Evolutionary conservation across 768 basidiomycete species (phyloP).

Genomic region (Rubroboletus satanas): DNA sequence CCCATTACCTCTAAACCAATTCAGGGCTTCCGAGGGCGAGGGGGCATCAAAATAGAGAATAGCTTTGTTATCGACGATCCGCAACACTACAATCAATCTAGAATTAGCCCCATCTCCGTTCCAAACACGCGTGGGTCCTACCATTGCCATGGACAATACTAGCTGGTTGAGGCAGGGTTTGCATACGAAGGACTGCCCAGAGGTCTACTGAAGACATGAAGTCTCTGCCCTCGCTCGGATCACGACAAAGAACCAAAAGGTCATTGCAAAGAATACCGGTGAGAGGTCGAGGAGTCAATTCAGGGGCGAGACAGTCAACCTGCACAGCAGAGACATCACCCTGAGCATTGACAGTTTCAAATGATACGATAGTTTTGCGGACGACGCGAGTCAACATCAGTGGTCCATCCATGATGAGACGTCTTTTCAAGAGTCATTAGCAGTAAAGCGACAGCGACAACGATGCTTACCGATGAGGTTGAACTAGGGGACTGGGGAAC

Average conservation of each 20-base stretch:
- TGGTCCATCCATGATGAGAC: slow-evolving; percentile 89
- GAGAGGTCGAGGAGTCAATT: slow-evolving; percentile 73
- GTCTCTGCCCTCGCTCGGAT: slow-evolving; percentile 79
- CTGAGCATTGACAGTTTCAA: slow-evolving; percentile 74
- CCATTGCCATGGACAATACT: slow-evolving; percentile 87
- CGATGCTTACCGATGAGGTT: slow-evolving; percentile 80
- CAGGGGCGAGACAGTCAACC: slow-evolving; percentile 86
- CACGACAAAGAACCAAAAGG: slow-evolving; percentile 85
- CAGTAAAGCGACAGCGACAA: not conserved
- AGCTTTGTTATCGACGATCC: slow-evolving; percentile 88
- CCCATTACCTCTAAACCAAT: slow-evolving; percentile 79
- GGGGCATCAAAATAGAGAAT: slow-evolving; percentile 87
- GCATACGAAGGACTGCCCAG: slow-evolving; percentile 97
- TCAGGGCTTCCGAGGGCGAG: slow-evolving; percentile 78
- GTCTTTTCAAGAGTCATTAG: slow-evolving; percentile 41
- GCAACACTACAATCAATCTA: slow-evolving; percentile 50
- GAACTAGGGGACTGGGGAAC: slow-evolving; percentile 96
- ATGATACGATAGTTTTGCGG: slow-evolving; percentile 75
- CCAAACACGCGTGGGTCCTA: slow-evolving; percentile 28
- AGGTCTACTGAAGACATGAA: slow-evolving; percentile 74
- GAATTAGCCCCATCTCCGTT: slow-evolving; percentile 6
- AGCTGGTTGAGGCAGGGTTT: slow-evolving; percentile 85
- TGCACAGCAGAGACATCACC: slow-evolving; percentile 80
- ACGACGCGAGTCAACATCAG: slow-evolving; percentile 86
- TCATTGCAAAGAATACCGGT: slow-evolving; percentile 90